Base-by-base conservation (phyloP, 1,284 basidiomycete species). In the Apiotrichum sp. region DNA sequence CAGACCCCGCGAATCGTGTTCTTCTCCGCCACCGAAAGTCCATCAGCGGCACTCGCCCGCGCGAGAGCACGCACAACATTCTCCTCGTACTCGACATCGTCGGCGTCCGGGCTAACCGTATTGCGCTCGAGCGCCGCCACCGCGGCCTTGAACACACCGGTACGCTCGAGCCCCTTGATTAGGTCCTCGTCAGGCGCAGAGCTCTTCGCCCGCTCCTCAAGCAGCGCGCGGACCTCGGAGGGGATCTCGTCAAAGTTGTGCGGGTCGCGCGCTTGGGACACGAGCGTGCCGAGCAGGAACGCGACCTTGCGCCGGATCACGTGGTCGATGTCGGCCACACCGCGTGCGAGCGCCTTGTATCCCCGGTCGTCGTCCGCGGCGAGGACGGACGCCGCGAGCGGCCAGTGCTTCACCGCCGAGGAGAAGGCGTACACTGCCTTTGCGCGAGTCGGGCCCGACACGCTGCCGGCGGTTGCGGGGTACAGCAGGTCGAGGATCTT, bases 381-480 rank as follows among this genome's bases (percentile, higher is more conserved):
- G 16, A 68, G 47, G 45, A 56, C 50, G n/a, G 61, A 55, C n/a
- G 63, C 47, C 10, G 73, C 68, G 4, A 56, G 47, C 6, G 63
- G 62, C 59, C 61, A 62, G 74, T 95, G 91, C 72, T 91, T 93
- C 48, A 98, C 74, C 0, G 92, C 73, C 0, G 89, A 86, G 0
- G 90, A 93, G 11, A 98, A 77, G 1, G 88, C 81, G 72, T 98
- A 98, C 44, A 93, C 82, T 0, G 87, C 90, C 75, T 95, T 95
- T 36, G 88, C 83, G 13, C 87, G 82, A 46, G 58, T 62, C 6
- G 49, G 39, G 9, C 7, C 49, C 2, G 49, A 13, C 5, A 50
- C 40, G 33, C 63, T 58, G 32, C 59, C 70, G 77, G 57, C 55
- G 34, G 11, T 11, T 8, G 39, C 14, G 6, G 70, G 85, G 80